Evolutionary conservation across 2,329 filamentous ascomycete species (phyloP).

Genomic region (Xylariales sp.): DNA sequence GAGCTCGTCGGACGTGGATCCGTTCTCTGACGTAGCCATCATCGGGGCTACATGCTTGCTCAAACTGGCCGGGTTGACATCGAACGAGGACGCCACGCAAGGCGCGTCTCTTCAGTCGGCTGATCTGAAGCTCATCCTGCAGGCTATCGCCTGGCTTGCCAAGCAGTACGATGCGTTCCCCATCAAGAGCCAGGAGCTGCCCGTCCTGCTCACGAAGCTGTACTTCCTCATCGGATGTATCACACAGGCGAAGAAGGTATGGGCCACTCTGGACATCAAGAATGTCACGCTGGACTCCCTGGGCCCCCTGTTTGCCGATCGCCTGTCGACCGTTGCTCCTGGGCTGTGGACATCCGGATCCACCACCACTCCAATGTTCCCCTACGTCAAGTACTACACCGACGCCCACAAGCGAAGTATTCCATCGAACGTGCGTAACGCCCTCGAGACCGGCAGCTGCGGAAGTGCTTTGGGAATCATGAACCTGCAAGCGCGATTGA

Average conservation of each 20-base stretch:
- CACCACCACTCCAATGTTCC: slow-evolving; percentile 25
- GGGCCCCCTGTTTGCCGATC: slow-evolving; percentile 50
- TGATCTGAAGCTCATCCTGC: slow-evolving; percentile 33
- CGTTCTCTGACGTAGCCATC: slow-evolving; percentile 17
- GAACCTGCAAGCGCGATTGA: slow-evolving; percentile 36
- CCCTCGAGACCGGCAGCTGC: slow-evolving; percentile 47
- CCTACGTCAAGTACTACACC: slow-evolving; percentile 41
- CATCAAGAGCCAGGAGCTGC: slow-evolving; percentile 37
- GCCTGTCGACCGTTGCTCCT: slow-evolving; percentile 48
- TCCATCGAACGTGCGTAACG: slow-evolving; percentile 39
- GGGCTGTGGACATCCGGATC: slow-evolving; percentile 26
- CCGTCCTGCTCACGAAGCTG: slow-evolving; percentile 46
- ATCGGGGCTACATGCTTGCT: slow-evolving; percentile 21
- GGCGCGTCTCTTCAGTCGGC: slow-evolving; percentile 16
- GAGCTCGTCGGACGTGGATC: slow-evolving; percentile 13
- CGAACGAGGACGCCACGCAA: slow-evolving; percentile 2
- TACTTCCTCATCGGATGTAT: slow-evolving; percentile 47
- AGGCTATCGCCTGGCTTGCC: slow-evolving; percentile 46
- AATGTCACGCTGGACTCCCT: slow-evolving; percentile 54
- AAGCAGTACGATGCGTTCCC: slow-evolving; percentile 27
- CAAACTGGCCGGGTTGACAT: slow-evolving; percentile 16
- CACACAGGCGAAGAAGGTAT: slow-evolving; percentile 41
- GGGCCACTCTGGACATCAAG: slow-evolving; percentile 50
- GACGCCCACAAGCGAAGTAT: slow-evolving; percentile 33
- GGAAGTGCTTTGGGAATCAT: slow-evolving; percentile 44